A percentile compares a stretch with the other conserved stretches of the same genome.
phyloP scores from a whole-genome alignment of 2,329 filamentous ascomycete genomes.

The Fusarium sp. region DNA sequence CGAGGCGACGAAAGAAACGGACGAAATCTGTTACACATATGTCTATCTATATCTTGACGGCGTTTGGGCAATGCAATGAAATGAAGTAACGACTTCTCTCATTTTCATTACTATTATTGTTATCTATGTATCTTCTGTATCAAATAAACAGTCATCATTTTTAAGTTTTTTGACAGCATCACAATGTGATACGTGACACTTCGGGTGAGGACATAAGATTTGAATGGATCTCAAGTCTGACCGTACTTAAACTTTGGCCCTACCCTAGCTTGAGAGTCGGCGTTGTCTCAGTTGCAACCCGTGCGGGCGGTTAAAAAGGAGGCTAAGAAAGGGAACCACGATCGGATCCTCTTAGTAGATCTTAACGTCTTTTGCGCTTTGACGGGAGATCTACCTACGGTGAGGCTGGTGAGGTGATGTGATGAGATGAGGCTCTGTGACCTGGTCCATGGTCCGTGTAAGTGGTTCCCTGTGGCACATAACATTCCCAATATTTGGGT shows the following conservation, averaged over 20 bases:
- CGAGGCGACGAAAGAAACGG: neutral
- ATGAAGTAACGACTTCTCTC: constrained; percentile 25
- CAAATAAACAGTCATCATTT: constrained; percentile 30
- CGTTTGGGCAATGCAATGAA: constrained; percentile 27
- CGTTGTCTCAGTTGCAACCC: constrained; percentile 11
- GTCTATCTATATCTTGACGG: neutral
- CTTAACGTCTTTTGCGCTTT: constrained; percentile 16
- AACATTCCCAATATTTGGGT: neutral
- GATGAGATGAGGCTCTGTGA: constrained; percentile 19
- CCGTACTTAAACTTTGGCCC: neutral
- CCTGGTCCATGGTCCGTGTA: neutral
- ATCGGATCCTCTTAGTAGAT: neutral
- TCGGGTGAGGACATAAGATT: constrained; percentile 2
- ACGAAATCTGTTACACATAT: neutral
- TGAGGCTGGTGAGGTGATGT: constrained; percentile 21
- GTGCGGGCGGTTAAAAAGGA: neutral
- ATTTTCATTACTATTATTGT: neutral
- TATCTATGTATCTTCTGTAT: neutral
- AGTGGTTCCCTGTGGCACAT: constrained; percentile 17
- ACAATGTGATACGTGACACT: constrained; percentile 32
- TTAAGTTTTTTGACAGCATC: constrained; percentile 6
- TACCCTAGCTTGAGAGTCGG: neutral
- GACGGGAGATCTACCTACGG: constrained; percentile 16
- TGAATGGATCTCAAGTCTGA: neutral
- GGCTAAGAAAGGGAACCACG: neutral